Base-by-base conservation (phyloP, 1,139 yeast genomes). In the Arxiozyma heterogenica region DNA sequence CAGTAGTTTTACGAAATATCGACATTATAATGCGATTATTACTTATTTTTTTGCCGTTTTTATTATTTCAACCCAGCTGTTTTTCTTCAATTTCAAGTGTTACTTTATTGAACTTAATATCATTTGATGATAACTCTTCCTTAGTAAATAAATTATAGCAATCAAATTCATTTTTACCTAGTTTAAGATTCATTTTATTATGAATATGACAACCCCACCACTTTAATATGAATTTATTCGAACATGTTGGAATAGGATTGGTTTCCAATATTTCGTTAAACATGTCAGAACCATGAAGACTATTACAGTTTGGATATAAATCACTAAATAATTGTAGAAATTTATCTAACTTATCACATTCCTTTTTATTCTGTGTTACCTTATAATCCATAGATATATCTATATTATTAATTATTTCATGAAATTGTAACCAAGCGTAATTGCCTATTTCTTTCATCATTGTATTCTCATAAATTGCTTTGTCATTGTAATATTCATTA, bases 171-270 rank as follows among this genome's bases (percentile, higher is more conserved):
- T 27, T 38, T 39, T 56, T 56, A 1, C 53, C 54, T 25, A 57
- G 43, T 23, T 52, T 51, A 15, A 80, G 80, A 68, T 93, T 93
- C 45, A 91, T 97, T 57, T 77, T 72, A 64, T 93, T 93, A 71
- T 93, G 98, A n/a, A 93, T 77, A 63, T 84, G 84, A 69, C 98
- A 93, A 1, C 98, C 98, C 98, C 98, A 93, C 58, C 86, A 47
- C 44, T 52, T 52, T n/a, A 46, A 43, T 4, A 53, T 42, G 8
- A 51, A 30, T 25, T 41, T 39, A 27, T 51, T 54, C 5, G 53
- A 41, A 47, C 53, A 51, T 9, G 54, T 51, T 4, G 58, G 58
- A 17, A 55, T 96, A 0, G 98, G 98, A 64, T 76, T 81, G 61
- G 83, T 76, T 53, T 73, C 65, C 56, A 93, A 72, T 59, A 90